phyloP scores from a whole-genome alignment of 176 grass and related monocot genomes.

The Poa annua region DNA sequence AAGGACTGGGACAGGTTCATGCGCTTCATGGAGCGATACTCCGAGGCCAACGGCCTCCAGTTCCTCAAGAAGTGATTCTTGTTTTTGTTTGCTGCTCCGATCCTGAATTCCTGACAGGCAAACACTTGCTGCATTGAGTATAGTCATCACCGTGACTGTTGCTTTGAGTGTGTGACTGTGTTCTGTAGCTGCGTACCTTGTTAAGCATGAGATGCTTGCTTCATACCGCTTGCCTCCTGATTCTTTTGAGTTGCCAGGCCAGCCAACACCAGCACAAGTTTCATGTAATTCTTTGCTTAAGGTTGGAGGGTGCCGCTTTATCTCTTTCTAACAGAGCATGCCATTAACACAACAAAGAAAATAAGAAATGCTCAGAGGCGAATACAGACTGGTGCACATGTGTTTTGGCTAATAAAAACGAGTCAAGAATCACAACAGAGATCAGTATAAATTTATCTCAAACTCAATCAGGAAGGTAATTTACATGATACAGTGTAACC shows the following conservation, averaged over 20 bases:
- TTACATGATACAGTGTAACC: too few relatives aligned
- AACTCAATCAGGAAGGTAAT: too few relatives aligned
- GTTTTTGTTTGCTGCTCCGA: neutral
- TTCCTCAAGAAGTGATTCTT: constrained; percentile 19
- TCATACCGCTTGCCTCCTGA: neutral
- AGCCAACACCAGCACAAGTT: neutral
- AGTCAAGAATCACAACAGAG: neutral
- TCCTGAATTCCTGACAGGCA: neutral
- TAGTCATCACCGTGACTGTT: neutral
- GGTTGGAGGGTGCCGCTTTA: constrained; percentile 5
- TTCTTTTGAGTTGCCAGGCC: neutral
- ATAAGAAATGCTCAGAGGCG: neutral
- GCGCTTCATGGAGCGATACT: constrained; percentile 33
- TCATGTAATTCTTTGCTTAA: too few relatives aligned
- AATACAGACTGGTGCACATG: neutral
- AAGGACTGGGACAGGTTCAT: constrained; percentile 28
- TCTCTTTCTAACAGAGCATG: constrained; percentile 35
- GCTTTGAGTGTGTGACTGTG: neutral
- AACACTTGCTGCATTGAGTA: neutral
- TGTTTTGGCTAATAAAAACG: neutral
- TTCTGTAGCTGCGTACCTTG: neutral
- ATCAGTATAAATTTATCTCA: too few relatives aligned
- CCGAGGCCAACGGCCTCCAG: constrained; percentile 23
- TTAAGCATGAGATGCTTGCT: neutral
- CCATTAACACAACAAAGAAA: neutral